Conservation (phyloP, 1,284 basidiomycete genomes). For the Cerrena zonata region DNA sequence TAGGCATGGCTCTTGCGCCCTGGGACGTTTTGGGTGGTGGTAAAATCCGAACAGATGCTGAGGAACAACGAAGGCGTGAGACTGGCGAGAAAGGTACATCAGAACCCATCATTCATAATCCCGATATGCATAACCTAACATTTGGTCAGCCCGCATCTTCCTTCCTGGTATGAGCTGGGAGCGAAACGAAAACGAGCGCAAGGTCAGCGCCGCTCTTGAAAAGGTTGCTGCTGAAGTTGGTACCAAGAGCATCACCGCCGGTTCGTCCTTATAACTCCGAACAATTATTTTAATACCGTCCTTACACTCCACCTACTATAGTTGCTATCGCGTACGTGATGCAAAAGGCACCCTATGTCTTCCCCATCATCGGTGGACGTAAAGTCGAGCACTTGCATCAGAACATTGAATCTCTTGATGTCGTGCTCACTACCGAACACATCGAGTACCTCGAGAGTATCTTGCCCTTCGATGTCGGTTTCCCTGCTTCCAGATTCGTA, state of each 20-base stretch:
- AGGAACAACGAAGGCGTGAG: constrained; percentile 33
- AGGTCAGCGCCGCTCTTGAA: constrained; percentile 18
- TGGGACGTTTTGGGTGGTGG: constrained; percentile 44
- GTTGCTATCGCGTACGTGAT: constrained; percentile 43
- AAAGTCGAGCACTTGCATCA: constrained; percentile 42
- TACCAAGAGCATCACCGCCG: constrained; percentile 17
- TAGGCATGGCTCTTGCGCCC: constrained; percentile 40
- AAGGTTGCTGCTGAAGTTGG: constrained; percentile 18
- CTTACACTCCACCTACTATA: constrained; percentile 5
- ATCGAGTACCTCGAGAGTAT: constrained; percentile 36
- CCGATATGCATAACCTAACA: background rate
- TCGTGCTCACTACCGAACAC: constrained; percentile 36
- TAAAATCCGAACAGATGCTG: constrained; percentile 40
- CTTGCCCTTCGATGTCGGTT: constrained; percentile 36
- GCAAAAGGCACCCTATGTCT: constrained; percentile 41
- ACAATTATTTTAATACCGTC: background rate
- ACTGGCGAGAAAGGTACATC: constrained; percentile 34
- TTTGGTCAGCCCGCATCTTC: background rate
- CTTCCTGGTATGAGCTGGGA: constrained; percentile 20
- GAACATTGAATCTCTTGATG: constrained; percentile 40
- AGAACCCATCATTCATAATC: no score
- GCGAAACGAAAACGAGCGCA: constrained; percentile 25
- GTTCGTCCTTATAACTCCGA: constrained; percentile 15
- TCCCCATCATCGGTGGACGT: constrained; percentile 37
- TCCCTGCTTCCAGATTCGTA: constrained; percentile 35